Conservation (phyloP, 345 rosid genomes). For the Salix caprea region DNA sequence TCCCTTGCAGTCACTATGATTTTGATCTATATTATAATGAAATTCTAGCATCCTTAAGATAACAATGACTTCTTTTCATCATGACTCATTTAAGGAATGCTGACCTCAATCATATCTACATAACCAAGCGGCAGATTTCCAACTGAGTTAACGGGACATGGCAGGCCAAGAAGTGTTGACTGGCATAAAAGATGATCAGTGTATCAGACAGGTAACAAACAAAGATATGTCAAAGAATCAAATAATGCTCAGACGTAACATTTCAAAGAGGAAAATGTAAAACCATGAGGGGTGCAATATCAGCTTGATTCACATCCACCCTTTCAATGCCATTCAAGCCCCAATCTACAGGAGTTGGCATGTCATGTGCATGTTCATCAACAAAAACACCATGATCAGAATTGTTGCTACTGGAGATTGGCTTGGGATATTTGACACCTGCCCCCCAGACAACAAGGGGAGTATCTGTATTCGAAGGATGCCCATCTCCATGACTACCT, state of each 20-base stretch:
- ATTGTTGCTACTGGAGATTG: conserved; percentile 37
- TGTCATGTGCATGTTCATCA: conserved; percentile 83
- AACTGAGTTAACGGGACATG: conserved; percentile 88
- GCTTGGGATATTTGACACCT: conserved; percentile 70
- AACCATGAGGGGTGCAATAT: conserved; percentile 94
- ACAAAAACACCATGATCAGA: conserved; percentile 57
- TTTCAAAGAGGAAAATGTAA: conserved; percentile 9
- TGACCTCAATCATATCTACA: conserved; percentile 64
- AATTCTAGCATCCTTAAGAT: neutral
- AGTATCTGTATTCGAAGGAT: conserved; percentile 88
- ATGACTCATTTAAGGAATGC: conserved; percentile 17
- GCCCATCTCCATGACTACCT: conserved; percentile 99
- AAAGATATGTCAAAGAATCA: conserved; percentile 2
- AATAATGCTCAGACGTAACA: neutral
- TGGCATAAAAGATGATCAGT: conserved; percentile 35
- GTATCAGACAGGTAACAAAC: conserved; percentile 12
- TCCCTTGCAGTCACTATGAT: too few species aligned
- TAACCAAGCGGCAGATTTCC: conserved; percentile 91
- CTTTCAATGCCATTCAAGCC: conserved; percentile 77
- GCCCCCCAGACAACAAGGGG: conserved; percentile 99
- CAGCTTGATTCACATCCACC: conserved; percentile 97
- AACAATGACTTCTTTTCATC: neutral
- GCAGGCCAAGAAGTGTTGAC: conserved; percentile 89
- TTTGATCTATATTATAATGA: too few species aligned
- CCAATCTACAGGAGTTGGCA: conserved; percentile 79